These are phyloP conservation scores for Calophaca sinica DNA, from an alignment of 306 rosid genomes.

Conservation along the genomic window DNA sequence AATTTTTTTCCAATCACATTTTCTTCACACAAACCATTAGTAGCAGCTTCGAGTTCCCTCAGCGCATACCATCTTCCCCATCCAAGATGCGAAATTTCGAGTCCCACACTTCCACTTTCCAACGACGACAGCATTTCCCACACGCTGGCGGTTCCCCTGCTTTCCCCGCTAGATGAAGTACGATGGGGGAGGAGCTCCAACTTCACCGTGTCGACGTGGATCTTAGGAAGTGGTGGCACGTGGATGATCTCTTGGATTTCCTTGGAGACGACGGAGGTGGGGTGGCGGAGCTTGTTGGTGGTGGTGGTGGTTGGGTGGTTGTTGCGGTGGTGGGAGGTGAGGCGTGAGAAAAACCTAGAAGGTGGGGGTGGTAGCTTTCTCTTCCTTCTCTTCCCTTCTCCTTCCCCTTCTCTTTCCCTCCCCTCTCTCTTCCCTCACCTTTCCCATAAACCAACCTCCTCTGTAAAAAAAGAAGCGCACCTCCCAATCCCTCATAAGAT, in stretches of 20 bases:
- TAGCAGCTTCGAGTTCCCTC: constrained; percentile 93
- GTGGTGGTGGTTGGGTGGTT: constrained; percentile 49
- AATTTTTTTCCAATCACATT: constrained; percentile 95
- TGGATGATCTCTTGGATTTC: constrained; percentile 81
- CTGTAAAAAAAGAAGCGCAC: no score
- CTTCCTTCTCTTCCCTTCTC: no score
- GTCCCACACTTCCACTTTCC: constrained; percentile 64
- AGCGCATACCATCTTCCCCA: constrained; percentile 98
- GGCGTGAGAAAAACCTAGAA: no score
- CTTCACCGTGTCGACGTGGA: constrained; percentile 79
- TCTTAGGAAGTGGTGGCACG: constrained; percentile 53
- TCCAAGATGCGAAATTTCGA: constrained; percentile 93
- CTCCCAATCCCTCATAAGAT: no score
- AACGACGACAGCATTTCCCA: constrained; percentile 62
- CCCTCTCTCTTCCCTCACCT: no score
- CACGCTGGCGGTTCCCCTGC: constrained; percentile 55
- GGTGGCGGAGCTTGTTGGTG: background rate
- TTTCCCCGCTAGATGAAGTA: constrained; percentile 79
- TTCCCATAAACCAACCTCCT: no score
- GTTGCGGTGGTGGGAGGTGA: constrained; percentile 74
- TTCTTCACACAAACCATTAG: constrained; percentile 74
- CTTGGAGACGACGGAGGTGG: constrained; percentile 69
- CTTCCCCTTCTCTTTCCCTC: no score
- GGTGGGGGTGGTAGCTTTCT: no score
- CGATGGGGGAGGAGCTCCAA: constrained; percentile 51